These are phyloP conservation scores for Aspergillus coremiiformis DNA, from an alignment of 495 filamentous ascomycete species.

Conservation along the genomic window DNA sequence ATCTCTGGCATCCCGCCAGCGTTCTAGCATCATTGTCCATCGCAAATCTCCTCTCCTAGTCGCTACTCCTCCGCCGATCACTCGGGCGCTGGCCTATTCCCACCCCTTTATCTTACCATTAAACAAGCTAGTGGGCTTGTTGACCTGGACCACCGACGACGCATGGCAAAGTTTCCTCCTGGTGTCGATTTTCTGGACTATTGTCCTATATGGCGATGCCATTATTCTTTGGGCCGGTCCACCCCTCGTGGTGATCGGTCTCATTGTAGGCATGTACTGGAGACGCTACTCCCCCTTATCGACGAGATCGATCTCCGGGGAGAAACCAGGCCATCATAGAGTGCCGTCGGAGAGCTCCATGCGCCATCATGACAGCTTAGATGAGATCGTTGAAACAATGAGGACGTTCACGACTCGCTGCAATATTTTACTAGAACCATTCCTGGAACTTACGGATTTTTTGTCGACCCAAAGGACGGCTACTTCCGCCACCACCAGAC, in stretches of 20 bases:
- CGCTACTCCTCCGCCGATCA: constrained; percentile 89
- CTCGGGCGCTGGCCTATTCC: constrained; percentile 84
- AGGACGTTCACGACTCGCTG: constrained; percentile 81
- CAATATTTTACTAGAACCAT: constrained; percentile 83
- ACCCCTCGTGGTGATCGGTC: constrained; percentile 63
- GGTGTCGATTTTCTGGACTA: constrained; percentile 74
- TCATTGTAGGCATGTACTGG: constrained; percentile 90
- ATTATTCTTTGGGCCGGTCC: constrained; percentile 76
- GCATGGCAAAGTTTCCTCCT: constrained; percentile 95
- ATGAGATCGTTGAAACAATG: constrained; percentile 92
- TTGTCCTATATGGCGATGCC: constrained; percentile 76
- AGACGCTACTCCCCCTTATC: constrained; percentile 84
- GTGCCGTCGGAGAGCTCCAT: constrained; percentile 53
- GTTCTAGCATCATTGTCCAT: constrained; percentile 88
- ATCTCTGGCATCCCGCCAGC: constrained; percentile 62
- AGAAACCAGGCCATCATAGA: constrained; percentile 46
- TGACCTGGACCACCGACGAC: constrained; percentile 90
- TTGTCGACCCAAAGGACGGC: constrained; percentile 86
- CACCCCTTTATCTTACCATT: constrained; percentile 86
- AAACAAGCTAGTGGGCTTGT: constrained; percentile 71
- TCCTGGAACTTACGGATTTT: constrained; percentile 83
- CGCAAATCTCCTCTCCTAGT: constrained; percentile 91
- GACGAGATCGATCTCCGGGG: constrained; percentile 66
- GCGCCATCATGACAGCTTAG: constrained; percentile 75
- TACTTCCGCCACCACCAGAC: constrained; percentile 83